Base-by-base conservation (phyloP, 495 filamentous ascomycete genomes). In the Immersiella caudata region DNA sequence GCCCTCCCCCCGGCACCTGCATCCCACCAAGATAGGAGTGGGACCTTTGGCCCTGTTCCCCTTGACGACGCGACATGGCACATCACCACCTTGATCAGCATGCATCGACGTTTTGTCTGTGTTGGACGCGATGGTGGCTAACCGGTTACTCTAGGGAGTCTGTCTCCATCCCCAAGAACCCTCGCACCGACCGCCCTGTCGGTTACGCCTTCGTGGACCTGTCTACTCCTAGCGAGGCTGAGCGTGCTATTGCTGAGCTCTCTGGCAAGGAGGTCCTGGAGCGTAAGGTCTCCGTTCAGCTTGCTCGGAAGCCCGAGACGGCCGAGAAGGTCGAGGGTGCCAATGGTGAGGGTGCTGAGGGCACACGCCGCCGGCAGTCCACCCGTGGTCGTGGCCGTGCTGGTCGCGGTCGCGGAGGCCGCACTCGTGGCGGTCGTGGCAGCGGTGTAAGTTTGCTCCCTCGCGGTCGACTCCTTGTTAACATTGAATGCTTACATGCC, bases 151-250 rank as follows among this genome's bases (percentile, higher is more conserved):
- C n/a, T 73, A 99, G 95, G 83, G 95, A 99, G 84, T 96, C 91
- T 76, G 92, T 91, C 76, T 98, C 95, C 64, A 99, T 99, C 78
- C 95, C 95, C 65, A 96, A 94, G 85, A 97, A 99, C 84, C 95
- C 95, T 79, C 95, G 95, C 80, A 99, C 93, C 79, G 92, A 90
- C 79, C 95, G 96, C 76, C 94, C 95, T 50, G 95, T 99, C 79
- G 95, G 95, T 69, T 99, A 99, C 78, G 95, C 95, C 74, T 99
- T 99, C 78, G 95, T 99, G 74, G 95, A 98, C 75, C 89, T 99
- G 58, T 94, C 91, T 55, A 97, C 94, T 62, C 92, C 96, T 52
- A 86, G 86, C 67, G 96, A 99, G 82, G 95, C 95, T 65, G 91
- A 96, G 79, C 90, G 92, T 76, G 95, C 95, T 73, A 97, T 99